These are phyloP conservation scores for Penicillium dipodomyicola DNA, from an alignment of 495 filamentous ascomycete genomes.

Conservation along the genomic window DNA sequence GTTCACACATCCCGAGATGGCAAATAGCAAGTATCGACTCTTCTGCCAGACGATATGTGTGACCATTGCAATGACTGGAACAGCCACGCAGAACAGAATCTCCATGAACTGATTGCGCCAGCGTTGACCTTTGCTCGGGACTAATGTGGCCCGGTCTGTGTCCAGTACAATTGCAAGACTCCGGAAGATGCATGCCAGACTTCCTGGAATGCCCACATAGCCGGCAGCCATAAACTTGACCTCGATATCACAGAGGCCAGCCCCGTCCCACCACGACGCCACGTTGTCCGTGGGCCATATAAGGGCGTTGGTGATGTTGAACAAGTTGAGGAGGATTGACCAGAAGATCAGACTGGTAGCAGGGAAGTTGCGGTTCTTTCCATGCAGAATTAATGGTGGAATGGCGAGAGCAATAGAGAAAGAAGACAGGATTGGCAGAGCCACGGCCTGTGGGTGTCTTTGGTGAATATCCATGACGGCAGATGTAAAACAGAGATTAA, in stretches of 20 bases:
- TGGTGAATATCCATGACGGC: constrained; percentile 6
- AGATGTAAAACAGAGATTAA: neutral
- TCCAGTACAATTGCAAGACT: constrained; percentile 67
- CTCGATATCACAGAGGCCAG: constrained; percentile 80
- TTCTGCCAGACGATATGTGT: constrained; percentile 68
- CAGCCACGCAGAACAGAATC: constrained; percentile 62
- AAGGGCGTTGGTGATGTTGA: constrained; percentile 71
- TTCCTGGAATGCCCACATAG: constrained; percentile 62
- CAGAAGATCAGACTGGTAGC: constrained; percentile 61
- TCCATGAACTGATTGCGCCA: constrained; percentile 56
- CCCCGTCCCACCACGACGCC: constrained; percentile 66
- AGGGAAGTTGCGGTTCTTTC: constrained; percentile 45
- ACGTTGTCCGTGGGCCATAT: constrained; percentile 78
- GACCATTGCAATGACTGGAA: constrained; percentile 63
- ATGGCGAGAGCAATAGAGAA: constrained; percentile 56
- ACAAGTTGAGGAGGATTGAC: constrained; percentile 61
- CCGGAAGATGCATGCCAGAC: constrained; percentile 67
- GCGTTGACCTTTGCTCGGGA: constrained; percentile 51
- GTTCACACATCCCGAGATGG: constrained; percentile 70
- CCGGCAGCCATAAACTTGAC: constrained; percentile 64
- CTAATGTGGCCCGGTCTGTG: constrained; percentile 56
- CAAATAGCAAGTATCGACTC: constrained; percentile 68
- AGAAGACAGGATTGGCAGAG: constrained; percentile 52
- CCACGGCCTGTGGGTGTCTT: constrained; percentile 36
- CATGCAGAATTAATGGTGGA: constrained; percentile 38